A percentile compares a stretch with the other conserved stretches of the same genome.
These are phyloP conservation scores for Thraustochytrium striatum DNA, from an alignment of 352 stramenopile species.

Conservation along the genomic window DNA sequence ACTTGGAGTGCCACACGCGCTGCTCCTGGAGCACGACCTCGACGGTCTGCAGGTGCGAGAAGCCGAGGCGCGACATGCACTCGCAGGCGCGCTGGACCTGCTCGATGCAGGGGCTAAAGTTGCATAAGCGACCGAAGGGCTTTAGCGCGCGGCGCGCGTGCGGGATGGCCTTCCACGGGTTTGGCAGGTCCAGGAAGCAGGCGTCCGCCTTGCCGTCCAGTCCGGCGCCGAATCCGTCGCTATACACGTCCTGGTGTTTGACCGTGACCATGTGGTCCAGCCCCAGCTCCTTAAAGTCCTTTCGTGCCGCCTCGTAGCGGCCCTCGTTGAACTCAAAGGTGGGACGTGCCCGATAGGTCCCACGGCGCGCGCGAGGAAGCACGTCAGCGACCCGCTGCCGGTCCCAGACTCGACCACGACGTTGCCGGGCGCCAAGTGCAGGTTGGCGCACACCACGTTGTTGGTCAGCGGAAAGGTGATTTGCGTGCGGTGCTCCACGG, in stretches of 20 bases:
- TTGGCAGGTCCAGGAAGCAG: constrained; percentile 95
- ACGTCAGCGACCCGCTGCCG: constrained; percentile 75
- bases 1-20: constrained; percentile 11
- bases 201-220: constrained; percentile 67
- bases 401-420: constrained; percentile 61
- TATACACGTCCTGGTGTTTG: constrained; percentile 89
- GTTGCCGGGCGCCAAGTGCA: constrained; percentile 29
- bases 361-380: constrained; percentile 75
- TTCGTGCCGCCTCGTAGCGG: constrained; percentile 77
- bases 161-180: constrained; percentile 75
- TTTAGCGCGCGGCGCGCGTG: constrained; percentile 87
- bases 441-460: constrained; percentile 26
- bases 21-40: constrained; percentile 52
- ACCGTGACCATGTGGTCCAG: constrained; percentile 83
- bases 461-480: constrained; percentile 43
- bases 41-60: constrained; percentile 60
- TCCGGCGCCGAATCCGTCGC: constrained; percentile 63
- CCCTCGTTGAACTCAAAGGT: constrained; percentile 97
- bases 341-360: constrained; percentile 78
- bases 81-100: constrained; percentile 88
- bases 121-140: constrained; percentile 82
- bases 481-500: constrained; percentile 1
- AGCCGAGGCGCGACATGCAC: constrained; percentile 67
- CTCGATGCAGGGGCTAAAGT: constrained; percentile 98
- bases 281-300: constrained; percentile 88